These are phyloP conservation scores for Nannizzia gypsea DNA, from an alignment of 2,329 filamentous ascomycete genomes.

Conservation along the genomic window DNA sequence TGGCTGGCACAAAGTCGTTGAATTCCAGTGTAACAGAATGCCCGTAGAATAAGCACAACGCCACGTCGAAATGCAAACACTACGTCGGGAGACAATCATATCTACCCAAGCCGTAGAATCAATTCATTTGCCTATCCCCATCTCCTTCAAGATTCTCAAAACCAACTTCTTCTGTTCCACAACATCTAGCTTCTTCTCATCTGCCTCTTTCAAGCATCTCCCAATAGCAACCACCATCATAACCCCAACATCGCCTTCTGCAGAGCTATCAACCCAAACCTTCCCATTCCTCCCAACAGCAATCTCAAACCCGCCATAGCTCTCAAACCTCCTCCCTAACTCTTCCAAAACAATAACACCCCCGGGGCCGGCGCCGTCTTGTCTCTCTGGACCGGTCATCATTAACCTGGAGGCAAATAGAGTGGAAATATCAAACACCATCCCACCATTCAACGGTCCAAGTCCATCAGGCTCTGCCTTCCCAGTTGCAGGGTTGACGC, in stretches of 20 bases:
- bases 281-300: constrained; percentile 86
- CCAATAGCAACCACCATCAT: constrained; percentile 68
- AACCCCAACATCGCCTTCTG: constrained; percentile 44
- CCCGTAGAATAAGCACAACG: not conserved
- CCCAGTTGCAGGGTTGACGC: constrained; percentile 72
- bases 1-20: not conserved
- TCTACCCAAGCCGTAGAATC: not conserved
- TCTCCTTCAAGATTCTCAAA: constrained; percentile 31
- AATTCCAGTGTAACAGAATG: not conserved
- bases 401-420: constrained; percentile 73
- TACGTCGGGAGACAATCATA: not conserved
- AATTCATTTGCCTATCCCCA: constrained; percentile 17
- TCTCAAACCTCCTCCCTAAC: constrained; percentile 59
- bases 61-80: not conserved
- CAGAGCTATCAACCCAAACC: constrained; percentile 71
- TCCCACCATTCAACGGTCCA: constrained; percentile 71
- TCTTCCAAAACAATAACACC: constrained; percentile 66
- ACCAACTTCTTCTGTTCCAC: constrained; percentile 38
- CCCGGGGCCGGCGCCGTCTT: constrained; percentile 40
- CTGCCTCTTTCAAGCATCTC: constrained; percentile 63
- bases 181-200: constrained; percentile 44
- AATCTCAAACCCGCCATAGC: constrained; percentile 64
- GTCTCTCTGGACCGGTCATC: constrained; percentile 28
- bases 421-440: constrained; percentile 69
- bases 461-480: constrained; percentile 80